These are phyloP conservation scores for Aegilops tauschii DNA, from an alignment of 176 grass and related monocot genomes.

Conservation along the genomic window DNA sequence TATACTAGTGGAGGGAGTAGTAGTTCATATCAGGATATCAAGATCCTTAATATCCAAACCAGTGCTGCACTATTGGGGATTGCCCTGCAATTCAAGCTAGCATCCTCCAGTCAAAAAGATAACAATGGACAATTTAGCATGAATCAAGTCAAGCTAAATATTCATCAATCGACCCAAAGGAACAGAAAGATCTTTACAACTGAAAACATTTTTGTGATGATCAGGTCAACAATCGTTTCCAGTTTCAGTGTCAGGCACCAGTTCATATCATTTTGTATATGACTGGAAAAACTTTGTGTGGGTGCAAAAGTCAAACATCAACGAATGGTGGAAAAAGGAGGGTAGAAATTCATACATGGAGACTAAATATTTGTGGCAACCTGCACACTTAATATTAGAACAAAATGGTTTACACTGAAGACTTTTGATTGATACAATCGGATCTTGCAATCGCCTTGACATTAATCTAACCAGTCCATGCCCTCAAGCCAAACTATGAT, in stretches of 20 bases:
- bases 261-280: not conserved
- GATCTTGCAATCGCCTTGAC: not conserved
- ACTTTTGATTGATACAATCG: not conserved
- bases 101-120: conserved; percentile 16
- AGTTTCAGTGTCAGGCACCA: not conserved
- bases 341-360: not conserved
- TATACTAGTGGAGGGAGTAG: no score
- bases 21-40: no score
- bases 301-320: not conserved
- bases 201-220: no score
- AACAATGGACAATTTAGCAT: conserved; percentile 10
- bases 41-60: no score
- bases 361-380: not conserved
- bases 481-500: not conserved
- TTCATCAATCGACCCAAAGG: not conserved
- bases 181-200: no score
- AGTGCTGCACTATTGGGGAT: no score
- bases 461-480: not conserved
- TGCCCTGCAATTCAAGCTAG: no score
- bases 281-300: not conserved
- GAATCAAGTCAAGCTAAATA: conserved; percentile 28
- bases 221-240: not conserved
- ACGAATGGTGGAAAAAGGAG: not conserved
- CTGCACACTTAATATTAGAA: not conserved
- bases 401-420: not conserved